These are phyloP conservation scores for Suhomyces sp. DNA, from an alignment of 805 yeast species.

Conservation along the genomic window DNA sequence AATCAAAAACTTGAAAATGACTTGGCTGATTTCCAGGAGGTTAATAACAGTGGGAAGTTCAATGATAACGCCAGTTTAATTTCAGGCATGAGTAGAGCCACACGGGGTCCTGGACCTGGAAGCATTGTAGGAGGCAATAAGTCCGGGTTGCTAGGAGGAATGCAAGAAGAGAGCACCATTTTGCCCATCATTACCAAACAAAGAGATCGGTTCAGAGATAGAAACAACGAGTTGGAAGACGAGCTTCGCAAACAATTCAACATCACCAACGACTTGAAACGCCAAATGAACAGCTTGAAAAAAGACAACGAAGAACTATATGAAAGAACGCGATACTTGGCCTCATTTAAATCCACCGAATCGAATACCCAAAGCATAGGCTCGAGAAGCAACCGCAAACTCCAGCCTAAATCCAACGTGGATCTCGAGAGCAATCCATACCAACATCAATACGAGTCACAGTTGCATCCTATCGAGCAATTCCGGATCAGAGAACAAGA, in stretches of 20 bases:
- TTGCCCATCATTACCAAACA: conserved; percentile 90
- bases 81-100: conserved; percentile 49
- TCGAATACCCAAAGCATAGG: conserved; percentile 9
- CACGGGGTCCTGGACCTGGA: conserved; percentile 24
- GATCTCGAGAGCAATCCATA: conserved; percentile 55
- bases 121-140: conserved; percentile 19
- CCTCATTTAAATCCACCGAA: conserved; percentile 42
- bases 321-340: conserved; percentile 69
- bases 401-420: conserved; percentile 28
- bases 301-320: conserved; percentile 75
- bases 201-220: conserved; percentile 86
- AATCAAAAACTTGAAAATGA: conserved; percentile 74
- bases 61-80: conserved; percentile 67
- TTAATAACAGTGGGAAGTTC: conserved; percentile 37
- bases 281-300: conserved; percentile 62
- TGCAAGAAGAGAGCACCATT: conserved; percentile 46
- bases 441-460: conserved; percentile 66
- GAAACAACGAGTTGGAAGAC: conserved; percentile 80
- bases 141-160: conserved; percentile 30
- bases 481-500: conserved; percentile 77
- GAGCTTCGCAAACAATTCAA: conserved; percentile 61
- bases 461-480: conserved; percentile 78
- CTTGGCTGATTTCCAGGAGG: conserved; percentile 54
- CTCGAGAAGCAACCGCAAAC: conserved; percentile 15
- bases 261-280: conserved; percentile 55